Conservation (phyloP, 306 rosid species). For the Cucurbita pepo region DNA sequence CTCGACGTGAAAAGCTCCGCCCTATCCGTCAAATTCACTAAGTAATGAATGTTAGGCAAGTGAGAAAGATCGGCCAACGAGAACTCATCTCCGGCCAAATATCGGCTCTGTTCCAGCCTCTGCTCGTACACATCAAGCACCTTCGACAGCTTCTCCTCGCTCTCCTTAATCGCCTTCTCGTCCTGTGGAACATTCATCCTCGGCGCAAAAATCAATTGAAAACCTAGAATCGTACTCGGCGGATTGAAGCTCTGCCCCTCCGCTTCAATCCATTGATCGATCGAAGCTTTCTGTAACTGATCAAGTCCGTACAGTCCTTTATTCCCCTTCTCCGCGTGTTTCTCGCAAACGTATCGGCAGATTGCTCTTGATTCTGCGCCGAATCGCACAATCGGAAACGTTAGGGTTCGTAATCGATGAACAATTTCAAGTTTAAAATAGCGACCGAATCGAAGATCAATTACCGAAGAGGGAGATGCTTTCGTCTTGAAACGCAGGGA, state of each 20-base stretch:
- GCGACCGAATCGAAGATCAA: background rate
- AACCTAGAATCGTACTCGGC: conserved; percentile 42
- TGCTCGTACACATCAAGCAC: conserved; percentile 57
- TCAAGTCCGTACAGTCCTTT: conserved; percentile 43
- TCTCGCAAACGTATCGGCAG: conserved; percentile 76
- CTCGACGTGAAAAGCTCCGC: conserved; percentile 36
- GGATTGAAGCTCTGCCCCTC: conserved; percentile 75
- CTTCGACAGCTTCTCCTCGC: conserved; percentile 38
- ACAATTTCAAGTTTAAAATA: background rate
- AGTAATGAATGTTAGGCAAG: conserved; percentile 59
- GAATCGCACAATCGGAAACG: background rate
- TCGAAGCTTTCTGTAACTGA: conserved; percentile 49
- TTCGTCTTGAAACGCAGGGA: conserved; percentile 70
- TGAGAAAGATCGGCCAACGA: conserved; percentile 81
- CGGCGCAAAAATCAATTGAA: conserved; percentile 78
- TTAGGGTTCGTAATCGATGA: background rate
- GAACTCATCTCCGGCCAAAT: conserved; percentile 64
- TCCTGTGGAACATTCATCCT: conserved; percentile 63
- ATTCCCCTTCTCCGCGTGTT: conserved; percentile 39
- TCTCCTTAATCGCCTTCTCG: conserved; percentile 29
- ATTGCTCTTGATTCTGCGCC: conserved; percentile 60
- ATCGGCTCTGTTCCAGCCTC: conserved; percentile 41
- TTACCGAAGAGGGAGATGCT: conserved; percentile 55
- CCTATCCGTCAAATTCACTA: conserved; percentile 18
- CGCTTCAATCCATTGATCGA: conserved; percentile 81